phyloP scores from a whole-genome alignment of 2,329 filamentous ascomycete genomes.

The Aspergillus sp. region DNA sequence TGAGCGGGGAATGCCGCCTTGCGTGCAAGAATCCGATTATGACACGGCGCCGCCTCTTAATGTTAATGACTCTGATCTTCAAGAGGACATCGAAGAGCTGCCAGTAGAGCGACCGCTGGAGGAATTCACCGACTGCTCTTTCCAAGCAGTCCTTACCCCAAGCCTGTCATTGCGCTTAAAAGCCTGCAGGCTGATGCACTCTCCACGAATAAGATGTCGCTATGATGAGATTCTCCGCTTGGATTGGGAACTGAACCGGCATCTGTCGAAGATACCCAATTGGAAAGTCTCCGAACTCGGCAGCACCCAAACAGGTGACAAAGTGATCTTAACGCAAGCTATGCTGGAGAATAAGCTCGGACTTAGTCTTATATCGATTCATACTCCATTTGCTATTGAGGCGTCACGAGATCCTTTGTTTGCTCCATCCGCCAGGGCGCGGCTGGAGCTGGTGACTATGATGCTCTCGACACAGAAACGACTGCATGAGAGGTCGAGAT shows the following conservation, averaged over 20 bases:
- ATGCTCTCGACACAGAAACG: constrained; percentile 44
- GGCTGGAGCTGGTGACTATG: constrained; percentile 42
- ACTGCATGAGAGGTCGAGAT: constrained; percentile 37
- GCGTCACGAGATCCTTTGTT: constrained; percentile 38
- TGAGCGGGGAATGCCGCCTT: constrained; percentile 59
- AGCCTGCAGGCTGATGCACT: constrained; percentile 42
- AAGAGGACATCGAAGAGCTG: constrained; percentile 35
- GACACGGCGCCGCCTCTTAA: constrained; percentile 57
- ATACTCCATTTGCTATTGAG: constrained; percentile 45
- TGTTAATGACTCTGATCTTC: constrained; percentile 55
- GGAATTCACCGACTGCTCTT: constrained; percentile 45
- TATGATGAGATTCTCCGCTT: constrained; percentile 46
- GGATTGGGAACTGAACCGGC: constrained; percentile 44
- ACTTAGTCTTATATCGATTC: constrained; percentile 43
- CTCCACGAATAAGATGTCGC: constrained; percentile 41
- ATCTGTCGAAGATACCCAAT: constrained; percentile 39
- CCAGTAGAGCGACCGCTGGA: constrained; percentile 35
- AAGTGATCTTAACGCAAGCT: constrained; percentile 37
- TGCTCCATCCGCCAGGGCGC: constrained; percentile 39
- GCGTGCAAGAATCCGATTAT: constrained; percentile 48
- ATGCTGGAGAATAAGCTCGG: constrained; percentile 42
- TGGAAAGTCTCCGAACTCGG: constrained; percentile 32
- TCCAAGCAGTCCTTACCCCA: constrained; percentile 34
- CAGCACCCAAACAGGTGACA: constrained; percentile 31
- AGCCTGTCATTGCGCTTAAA: constrained; percentile 40